Conservation (phyloP, 2,329 filamentous ascomycete genomes). For the Exophiala dermatitidis region DNA sequence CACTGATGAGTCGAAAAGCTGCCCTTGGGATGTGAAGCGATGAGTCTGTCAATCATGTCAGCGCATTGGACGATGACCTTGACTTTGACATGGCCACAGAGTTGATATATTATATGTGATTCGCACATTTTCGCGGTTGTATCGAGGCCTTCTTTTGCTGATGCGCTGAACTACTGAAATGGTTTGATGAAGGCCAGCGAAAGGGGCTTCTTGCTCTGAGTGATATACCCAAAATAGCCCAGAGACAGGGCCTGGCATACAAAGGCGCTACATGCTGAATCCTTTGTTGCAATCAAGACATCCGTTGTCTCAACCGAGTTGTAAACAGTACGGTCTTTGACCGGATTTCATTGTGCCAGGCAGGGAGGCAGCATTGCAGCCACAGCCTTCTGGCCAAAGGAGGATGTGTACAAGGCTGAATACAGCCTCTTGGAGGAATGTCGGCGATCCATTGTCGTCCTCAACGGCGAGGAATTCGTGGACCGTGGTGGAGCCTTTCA, state of each 20-base stretch:
- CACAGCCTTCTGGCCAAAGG: no score
- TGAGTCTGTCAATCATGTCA: constrained; percentile 14
- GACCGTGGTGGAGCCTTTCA: no score
- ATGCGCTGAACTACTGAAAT: neutral
- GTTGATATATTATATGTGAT: constrained; percentile 16
- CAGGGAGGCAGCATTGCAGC: neutral
- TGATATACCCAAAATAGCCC: neutral
- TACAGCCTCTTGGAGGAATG: no score
- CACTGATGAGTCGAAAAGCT: constrained; percentile 9
- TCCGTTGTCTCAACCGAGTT: neutral
- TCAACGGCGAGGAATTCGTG: no score
- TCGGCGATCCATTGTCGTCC: no score
- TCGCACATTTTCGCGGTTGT: constrained; percentile 18
- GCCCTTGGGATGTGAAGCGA: constrained; percentile 1
- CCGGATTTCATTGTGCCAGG: neutral
- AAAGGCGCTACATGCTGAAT: neutral
- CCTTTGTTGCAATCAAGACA: neutral
- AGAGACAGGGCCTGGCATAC: neutral
- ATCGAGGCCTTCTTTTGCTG: neutral
- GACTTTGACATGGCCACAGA: constrained; percentile 23
- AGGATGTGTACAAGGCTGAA: no score
- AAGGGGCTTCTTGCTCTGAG: neutral
- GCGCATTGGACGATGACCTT: constrained; percentile 21
- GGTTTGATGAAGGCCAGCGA: neutral
- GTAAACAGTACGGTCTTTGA: neutral